Conservation (phyloP, 306 rosid genomes). For the Chamaecrista fasciculata region DNA sequence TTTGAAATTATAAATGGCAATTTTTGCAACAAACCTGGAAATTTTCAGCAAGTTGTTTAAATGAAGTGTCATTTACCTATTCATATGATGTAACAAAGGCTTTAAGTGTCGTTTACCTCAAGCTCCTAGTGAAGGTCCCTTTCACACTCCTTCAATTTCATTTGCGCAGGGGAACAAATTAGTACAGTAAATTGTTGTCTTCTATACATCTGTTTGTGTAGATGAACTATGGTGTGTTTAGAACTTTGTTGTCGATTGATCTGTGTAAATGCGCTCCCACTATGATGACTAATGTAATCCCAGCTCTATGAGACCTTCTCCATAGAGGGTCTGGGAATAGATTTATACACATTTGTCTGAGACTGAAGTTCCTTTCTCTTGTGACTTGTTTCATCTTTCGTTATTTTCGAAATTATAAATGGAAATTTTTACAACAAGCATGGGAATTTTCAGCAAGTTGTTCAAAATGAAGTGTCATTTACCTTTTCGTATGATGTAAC, state of each 20-base stretch:
- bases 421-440: no score
- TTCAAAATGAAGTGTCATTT: no score
- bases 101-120: conserved; percentile 48
- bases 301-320: conserved; percentile 52
- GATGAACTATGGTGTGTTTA: neutral
- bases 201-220: neutral
- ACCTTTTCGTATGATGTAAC: neutral
- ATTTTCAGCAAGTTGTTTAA: no score
- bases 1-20: neutral
- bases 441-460: neutral
- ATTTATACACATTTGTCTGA: conserved; percentile 47
- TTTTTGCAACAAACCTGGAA: neutral
- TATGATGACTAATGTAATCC: conserved; percentile 52
- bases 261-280: neutral
- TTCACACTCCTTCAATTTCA: neutral
- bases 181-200: neutral
- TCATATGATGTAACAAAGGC: neutral
- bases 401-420: neutral
- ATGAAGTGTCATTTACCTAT: neutral
- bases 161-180: neutral
- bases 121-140: conserved; percentile 42
- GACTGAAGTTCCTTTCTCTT: neutral
- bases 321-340: conserved; percentile 36
- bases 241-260: neutral
- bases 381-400: no score